Evolutionary conservation across 345 rosid species (phyloP), one percentile per base, ranked within the genome.

Genomic region (Dimocarpus longan): DNA sequence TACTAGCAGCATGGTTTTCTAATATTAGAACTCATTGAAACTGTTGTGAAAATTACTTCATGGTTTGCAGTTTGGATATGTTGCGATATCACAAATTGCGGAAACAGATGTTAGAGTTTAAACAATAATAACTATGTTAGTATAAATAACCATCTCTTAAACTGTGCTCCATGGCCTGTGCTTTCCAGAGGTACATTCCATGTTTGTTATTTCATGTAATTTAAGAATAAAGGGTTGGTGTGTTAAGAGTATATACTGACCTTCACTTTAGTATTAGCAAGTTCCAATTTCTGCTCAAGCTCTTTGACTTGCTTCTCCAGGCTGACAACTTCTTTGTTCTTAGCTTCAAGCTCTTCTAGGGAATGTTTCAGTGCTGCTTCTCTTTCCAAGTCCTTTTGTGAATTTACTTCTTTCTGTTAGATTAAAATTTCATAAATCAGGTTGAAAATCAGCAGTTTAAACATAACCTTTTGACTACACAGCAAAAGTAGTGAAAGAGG

Each of bases 201-300:
- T 32, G 37, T 32, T 32, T 32, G 37, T 32, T 32, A 32, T 32
- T 32, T 32, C 10, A 46, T 46, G 50, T 46, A 10, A 8, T 46
- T 46, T 2, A 10, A 7, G 2, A 46, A 46, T 2, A 8, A 1
- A 46, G 50, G 75, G 8, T 68, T 50, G 39, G 52, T 46, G 52
- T 0, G 5, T 46, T 46, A 7, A 46, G 59, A 59, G 66, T 39
- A 77, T 28, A 76, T 82, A 79, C 94, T 78, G 13, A 89, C 98
- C 96, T 95, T 89, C 72, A 80, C 75, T 83, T 90, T 90, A 66
- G 91, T 88, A 74, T 91, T 87, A 7, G 90, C 85, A 6, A 80
- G 77, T 76, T 88, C 91, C 88, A 92, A 75, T 87, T 93, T 93
- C 82, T 88, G 88, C 84, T 89, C 86, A 70, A 94, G 93, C 73